A percentile compares a stretch with the other conserved stretches of the same genome.
phyloP scores from a whole-genome alignment of 345 rosid species.

The Isatis tinctoria region DNA sequence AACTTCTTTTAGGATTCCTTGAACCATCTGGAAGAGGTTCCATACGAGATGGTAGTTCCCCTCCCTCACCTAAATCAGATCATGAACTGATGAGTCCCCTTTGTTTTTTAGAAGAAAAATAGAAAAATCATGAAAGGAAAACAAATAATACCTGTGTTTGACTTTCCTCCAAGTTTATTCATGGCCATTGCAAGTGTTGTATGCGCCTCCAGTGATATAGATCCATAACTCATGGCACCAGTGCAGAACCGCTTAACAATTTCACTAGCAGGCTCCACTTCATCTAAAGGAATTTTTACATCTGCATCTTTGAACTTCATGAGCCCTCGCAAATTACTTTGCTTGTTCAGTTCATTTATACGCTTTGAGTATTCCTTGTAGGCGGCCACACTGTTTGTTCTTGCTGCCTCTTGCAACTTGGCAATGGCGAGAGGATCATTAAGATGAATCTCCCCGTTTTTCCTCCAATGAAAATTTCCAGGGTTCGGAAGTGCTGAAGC shows the following conservation, averaged over 20 bases:
- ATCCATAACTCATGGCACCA: slow-evolving; percentile 99
- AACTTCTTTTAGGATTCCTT: slow-evolving; percentile 86
- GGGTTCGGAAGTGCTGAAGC: slow-evolving; percentile 90
- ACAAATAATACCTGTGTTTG: slow-evolving; percentile 71
- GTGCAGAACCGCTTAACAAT: slow-evolving; percentile 98
- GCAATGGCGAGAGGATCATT: slow-evolving; percentile 98
- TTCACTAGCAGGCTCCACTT: slow-evolving; percentile 96
- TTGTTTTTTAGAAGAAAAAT: not conserved
- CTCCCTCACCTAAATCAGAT: slow-evolving; percentile 82
- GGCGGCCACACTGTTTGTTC: slow-evolving; percentile 86
- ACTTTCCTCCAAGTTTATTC: slow-evolving; percentile 94
- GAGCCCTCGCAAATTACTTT: slow-evolving; percentile 91
- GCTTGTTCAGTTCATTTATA: slow-evolving; percentile 82
- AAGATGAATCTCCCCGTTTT: slow-evolving; percentile 92
- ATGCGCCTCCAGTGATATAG: slow-evolving; percentile 96
- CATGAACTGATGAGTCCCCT: not conserved
- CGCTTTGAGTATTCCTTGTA: slow-evolving; percentile 91
- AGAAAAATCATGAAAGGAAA: not conserved
- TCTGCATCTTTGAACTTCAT: slow-evolving; percentile 74
- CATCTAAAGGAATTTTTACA: slow-evolving; percentile 64
- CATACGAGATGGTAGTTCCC: slow-evolving; percentile 98
- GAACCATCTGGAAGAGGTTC: slow-evolving; percentile 91
- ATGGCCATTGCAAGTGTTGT: slow-evolving; percentile 83
- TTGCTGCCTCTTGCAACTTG: slow-evolving; percentile 93
- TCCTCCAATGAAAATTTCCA: slow-evolving; percentile 99